phyloP scores from a whole-genome alignment of 1,284 basidiomycete genomes.

The Schizophyllum commune region DNA sequence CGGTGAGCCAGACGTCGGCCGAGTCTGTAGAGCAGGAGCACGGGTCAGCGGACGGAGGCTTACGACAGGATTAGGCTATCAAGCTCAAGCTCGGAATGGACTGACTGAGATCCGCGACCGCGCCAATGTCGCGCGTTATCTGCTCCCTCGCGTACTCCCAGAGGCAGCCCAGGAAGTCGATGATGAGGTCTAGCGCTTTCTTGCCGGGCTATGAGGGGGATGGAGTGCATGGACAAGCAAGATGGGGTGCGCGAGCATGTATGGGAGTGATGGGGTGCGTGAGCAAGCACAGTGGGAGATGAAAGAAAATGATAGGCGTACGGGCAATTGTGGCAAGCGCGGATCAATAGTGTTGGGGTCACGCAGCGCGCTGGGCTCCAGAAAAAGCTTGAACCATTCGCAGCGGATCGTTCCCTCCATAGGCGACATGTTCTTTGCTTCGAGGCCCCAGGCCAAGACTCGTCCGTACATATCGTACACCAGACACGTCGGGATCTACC shows the following conservation, averaged over 20 bases:
- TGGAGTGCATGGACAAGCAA: constrained; percentile 5
- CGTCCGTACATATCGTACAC: constrained; percentile 48
- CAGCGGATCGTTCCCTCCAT: constrained; percentile 60
- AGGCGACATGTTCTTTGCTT: constrained; percentile 58
- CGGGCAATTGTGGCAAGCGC: constrained; percentile 71
- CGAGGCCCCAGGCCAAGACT: constrained; percentile 56
- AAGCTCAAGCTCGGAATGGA: constrained; percentile 3
- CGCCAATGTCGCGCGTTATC: constrained; percentile 76
- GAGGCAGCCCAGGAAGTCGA: constrained; percentile 70
- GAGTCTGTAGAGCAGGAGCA: constrained; percentile 38
- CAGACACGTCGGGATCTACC: constrained; percentile 59
- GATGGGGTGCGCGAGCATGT: constrained; percentile 6
- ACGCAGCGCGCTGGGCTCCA: constrained; percentile 69
- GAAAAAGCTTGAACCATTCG: constrained; percentile 78
- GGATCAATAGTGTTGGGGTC: constrained; percentile 61
- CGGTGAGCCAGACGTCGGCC: constrained; percentile 74
- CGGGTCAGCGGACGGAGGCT: constrained; percentile 1
- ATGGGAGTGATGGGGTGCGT: constrained; percentile 3
- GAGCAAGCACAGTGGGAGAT: constrained; percentile 5
- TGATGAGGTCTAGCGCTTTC: constrained; percentile 62
- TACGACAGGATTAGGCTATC: too few species aligned
- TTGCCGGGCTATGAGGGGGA: constrained; percentile 52
- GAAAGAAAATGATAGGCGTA: constrained; percentile 25
- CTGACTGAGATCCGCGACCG: constrained; percentile 72
- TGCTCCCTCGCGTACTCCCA: constrained; percentile 82